Evolutionary conservation across 108 stramenopile species (phyloP), one percentile per base, ranked within the genome.

Genomic region (Cyclotella cryptica): DNA sequence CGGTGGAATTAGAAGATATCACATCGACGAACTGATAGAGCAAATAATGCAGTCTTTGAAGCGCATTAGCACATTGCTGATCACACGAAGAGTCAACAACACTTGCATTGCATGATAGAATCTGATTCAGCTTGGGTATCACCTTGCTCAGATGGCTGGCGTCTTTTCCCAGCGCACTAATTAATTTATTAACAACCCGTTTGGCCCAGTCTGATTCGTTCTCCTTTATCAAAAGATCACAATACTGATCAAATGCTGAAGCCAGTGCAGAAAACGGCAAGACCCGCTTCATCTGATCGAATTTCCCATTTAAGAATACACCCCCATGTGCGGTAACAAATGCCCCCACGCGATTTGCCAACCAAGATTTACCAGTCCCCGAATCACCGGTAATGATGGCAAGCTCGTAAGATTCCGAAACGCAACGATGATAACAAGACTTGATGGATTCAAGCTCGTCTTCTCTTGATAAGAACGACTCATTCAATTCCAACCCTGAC

Each of bases 231-330:
- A 75, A 35, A 0, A n/a, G 3, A 26, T 46, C 65, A 42, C 75
- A 76, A 26, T 78, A 78, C 19, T 62, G 3, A 43, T 61, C 17
- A 21, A 71, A 78, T 42, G 68, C 59, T 22, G 49, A 70, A 35
- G 44, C 60, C 27, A 78, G 39, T 10, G 77, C 59, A 29, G 24
- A 30, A 24, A 78, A 51, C 22, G 77, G 77, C 12, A 19, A 19
- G 8, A 42, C 15, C 18, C 51, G 42, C 55, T 39, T 39, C 42
- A 65, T 30, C 22, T 69, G 27, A 63, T 78, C 77, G 30, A 61
- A 78, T 24, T 71, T 71, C 0, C 70, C 77, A n/a, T 24, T 9
- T 35, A 71, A 11, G n/a, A 78, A 59, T 13, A 62, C 11, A 42
- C 77, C 72, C 17, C 66, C 66, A 1, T 45, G 12, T 27, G 43